Percentiles rank a stretch among this genome's conserved stretches.
Evolutionary conservation across 2,329 filamentous ascomycete genomes (phyloP).

Genomic region (Macrophomina tecta): DNA sequence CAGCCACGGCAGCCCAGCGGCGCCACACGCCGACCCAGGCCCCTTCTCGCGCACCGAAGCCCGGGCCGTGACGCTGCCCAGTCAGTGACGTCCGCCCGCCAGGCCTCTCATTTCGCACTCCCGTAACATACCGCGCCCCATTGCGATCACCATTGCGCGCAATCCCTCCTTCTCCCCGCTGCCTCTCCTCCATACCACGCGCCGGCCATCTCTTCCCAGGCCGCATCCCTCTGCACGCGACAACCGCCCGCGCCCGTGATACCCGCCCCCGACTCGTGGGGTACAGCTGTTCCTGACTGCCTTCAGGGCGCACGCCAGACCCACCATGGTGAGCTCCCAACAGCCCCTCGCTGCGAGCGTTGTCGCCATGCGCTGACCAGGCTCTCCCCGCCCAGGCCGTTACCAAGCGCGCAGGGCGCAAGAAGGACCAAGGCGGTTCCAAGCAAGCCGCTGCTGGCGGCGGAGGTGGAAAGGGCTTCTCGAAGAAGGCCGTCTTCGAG

Average conservation of each 20-base stretch:
- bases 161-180: conserved; percentile 17
- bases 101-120: conserved; percentile 27
- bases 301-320: conserved; percentile 25
- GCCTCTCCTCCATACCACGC: background rate
- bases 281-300: conserved; percentile 26
- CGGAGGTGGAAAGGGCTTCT: conserved; percentile 66
- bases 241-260: conserved; percentile 6
- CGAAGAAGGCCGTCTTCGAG: conserved; percentile 96
- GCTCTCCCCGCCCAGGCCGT: conserved; percentile 52
- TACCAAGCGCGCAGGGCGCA: conserved; percentile 64
- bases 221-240: conserved; percentile 6
- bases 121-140: conserved; percentile 27
- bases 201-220: conserved; percentile 9
- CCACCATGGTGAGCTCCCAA: conserved; percentile 27
- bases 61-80: conserved; percentile 26
- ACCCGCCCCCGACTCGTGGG: conserved; percentile 26
- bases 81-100: conserved; percentile 25
- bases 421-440: conserved; percentile 57
- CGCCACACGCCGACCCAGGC: conserved; percentile 18
- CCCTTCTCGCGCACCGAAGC: conserved; percentile 14
- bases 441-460: conserved; percentile 49
- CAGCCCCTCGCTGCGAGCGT: background rate
- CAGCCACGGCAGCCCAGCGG: conserved; percentile 8
- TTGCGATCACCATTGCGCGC: conserved; percentile 28
- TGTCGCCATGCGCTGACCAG: conserved; percentile 3